Base-by-base conservation (phyloP, 225 moss, liverwort and hornwort species). In the Ulota crispa region DNA sequence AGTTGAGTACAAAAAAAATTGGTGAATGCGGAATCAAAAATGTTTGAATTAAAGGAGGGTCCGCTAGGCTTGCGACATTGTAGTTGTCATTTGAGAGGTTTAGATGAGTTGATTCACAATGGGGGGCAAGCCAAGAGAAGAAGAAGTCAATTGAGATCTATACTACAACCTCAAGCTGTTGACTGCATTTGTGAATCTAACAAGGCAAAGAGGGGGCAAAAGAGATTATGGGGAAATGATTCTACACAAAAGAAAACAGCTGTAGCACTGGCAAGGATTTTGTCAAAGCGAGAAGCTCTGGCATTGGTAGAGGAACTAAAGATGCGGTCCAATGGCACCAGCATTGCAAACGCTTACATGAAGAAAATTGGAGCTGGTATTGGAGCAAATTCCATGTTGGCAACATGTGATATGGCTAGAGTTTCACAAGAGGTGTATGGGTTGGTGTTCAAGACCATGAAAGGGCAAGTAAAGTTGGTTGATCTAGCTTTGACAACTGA, bases 211-310 rank as follows among this genome's bases (percentile, higher is more conserved):
- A 7, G 8, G 23, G 20, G 9, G 23, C n/a, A 7, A 39, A 21
- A 60, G 3, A 20, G 62, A 75, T 10, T 75, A 2, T 75, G 15
- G 43, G 1, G 26, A 75, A 59, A 18, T 75, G 60, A 60, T 13
- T 6, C 26, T 2, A 61, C n/a, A 11, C 42, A 61, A 26, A 32
- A 24, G 23, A 75, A 75, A 60, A 59, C 1, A 39, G 6, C 12
- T 2, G 3, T 75, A 60, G 74, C 74, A 60, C 20, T 75, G 0
- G 74, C 74, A 4, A 75, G 59, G 30, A 39, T 75, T 75, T 39
- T 75, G 60, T 75, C 39, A 60, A 60, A 75, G 60, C 37, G 6
- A 75, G 15, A 60, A 75, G 74, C 60, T 75, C n/a, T 47, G 37
- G 59, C 59, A 28, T 39, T 59, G 74, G 59, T 75, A 9, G 39